Base-by-base conservation (phyloP, 2,329 filamentous ascomycete genomes). In the Blastomyces gilchristii region DNA sequence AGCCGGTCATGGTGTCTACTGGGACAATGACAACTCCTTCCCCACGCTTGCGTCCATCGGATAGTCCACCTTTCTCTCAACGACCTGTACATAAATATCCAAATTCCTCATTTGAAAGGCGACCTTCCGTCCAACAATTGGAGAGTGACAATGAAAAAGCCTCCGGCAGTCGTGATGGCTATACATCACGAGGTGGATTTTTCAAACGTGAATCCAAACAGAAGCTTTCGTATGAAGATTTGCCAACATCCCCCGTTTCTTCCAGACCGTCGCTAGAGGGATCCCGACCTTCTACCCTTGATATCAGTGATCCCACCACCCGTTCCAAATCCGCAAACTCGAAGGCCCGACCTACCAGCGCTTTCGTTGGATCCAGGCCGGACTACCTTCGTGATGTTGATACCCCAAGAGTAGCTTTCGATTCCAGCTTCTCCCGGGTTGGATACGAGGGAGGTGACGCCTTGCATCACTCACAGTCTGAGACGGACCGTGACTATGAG, bases 371-470 rank as follows among this genome's bases (percentile, higher is more conserved):
- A 68, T 89, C 89, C 0, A 91, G 88, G 70, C 80, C 94, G 61
- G 91, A 96, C 64, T 91, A 90, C 70, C 79, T 96, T 22, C 87
- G 90, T 28, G 91, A 94, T 69, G 83, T 86, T 60, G 91, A 95
- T 71, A 80, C 79, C 28, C 79, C 82, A 68, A 68, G 80, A 25
- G 72, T 75, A 4, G 78, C 68, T 65, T 64, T 74, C 53, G 74
- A 77, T 61, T 65, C 60, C n/a, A 47, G 59, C 47, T 62, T 72
- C 49, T 66, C 70, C 49, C 67, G 71, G 60, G 67, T 67, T n/a
- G 68, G 71, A 54, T 75, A 76, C 47, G 75, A 77, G 39, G 74
- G 66, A 8, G 74, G 73, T 8, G 71, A 70, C 6, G 69, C 71
- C 5, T 62, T 77, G 47, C 70, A 74, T 37, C 68, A 74, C 43